Base-by-base conservation (phyloP, 352 stramenopile species). In the Globisporangium recalcitrans region DNA sequence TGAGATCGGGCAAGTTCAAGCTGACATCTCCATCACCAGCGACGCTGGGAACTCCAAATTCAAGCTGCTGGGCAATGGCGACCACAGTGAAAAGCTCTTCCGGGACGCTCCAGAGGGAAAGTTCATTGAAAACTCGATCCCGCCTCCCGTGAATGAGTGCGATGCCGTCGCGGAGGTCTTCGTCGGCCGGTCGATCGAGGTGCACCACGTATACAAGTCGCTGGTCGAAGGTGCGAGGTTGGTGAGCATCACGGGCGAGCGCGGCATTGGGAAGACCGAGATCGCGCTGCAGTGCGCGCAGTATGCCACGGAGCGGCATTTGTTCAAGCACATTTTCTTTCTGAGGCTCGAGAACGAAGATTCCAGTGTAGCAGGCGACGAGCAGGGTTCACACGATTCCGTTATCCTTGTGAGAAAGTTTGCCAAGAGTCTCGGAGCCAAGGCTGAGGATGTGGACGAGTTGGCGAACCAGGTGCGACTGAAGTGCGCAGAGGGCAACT, bases 1-100 rank as follows among this genome's bases (percentile, higher is more conserved):
- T 58, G 82, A 94, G 51, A 95, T 96, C 58, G 87, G 85, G 5
- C 77, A 88, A 46, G 81, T 91, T 5, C 80, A 90, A 49, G 84
- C 85, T 31, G 75, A 91, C 52, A 87, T 91, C 31, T 77, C 76
- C 29, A 83, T 82, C 57, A 69, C 71, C 1, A 80, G 67, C 24
- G 67, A 71, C 53, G 62, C 70, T 0, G 68, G 71, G 2, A 70
- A 77, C 52, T 88, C 83, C 6, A 82, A 80, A 40, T 96, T 95
- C 66, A 88, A 93, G 55, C 74, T 96, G 7, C 73, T 96, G 1
- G 85, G 85, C 10, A 64, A 84, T 52, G 87, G 79, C 40, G 76
- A 93, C 55, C 80, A 97, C 65, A 78, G 77, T 19, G 85, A 92
- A 14, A 49, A 65, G n/a, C 74, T 94, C 19, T 97, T 97, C 57